Conservation (phyloP, 2,329 filamentous ascomycete species). For the Diaporthe citri region DNA sequence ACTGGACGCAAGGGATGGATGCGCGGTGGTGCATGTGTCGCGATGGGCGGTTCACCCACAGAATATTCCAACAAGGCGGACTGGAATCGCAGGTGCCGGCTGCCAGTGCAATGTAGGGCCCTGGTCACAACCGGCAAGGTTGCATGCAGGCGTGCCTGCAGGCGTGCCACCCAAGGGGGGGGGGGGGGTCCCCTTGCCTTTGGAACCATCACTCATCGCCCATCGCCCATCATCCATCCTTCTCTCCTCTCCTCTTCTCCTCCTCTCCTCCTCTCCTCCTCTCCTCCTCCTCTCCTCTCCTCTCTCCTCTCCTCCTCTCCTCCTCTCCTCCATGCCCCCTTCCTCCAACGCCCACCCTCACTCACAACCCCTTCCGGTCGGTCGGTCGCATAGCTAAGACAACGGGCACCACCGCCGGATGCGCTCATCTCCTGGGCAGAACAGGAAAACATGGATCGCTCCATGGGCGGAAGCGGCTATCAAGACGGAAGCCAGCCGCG, state of each 20-base stretch:
- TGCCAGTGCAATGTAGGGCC: conserved; percentile 5
- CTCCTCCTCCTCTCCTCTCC: not conserved
- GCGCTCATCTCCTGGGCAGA: not conserved
- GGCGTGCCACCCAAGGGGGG: not conserved
- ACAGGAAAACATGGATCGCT: not conserved
- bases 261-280: not conserved
- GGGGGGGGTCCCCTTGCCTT: conserved; percentile 1
- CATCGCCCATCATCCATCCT: not conserved
- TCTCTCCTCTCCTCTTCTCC: not conserved
- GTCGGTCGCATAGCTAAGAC: not conserved
- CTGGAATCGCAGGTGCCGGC: not conserved
- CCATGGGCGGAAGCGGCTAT: too few relatives aligned
- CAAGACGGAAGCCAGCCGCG: conserved; percentile 11
- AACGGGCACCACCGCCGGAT: not conserved
- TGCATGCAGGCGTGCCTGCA: conserved; percentile 6
- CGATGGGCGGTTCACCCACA: not conserved
- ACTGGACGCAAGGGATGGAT: not conserved
- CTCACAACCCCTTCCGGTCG: not conserved
- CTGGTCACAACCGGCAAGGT: conserved; percentile 9
- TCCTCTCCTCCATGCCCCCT: not conserved
- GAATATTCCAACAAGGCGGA: not conserved
- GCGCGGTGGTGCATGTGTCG: not conserved
- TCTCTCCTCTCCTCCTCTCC: not conserved
- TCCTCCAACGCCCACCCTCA: not conserved
- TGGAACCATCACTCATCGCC: not conserved